Percentiles rank a stretch among this genome's conserved stretches.
Evolutionary conservation across 805 yeast genomes (phyloP).

Genomic region (Lipomyces starkeyi): DNA sequence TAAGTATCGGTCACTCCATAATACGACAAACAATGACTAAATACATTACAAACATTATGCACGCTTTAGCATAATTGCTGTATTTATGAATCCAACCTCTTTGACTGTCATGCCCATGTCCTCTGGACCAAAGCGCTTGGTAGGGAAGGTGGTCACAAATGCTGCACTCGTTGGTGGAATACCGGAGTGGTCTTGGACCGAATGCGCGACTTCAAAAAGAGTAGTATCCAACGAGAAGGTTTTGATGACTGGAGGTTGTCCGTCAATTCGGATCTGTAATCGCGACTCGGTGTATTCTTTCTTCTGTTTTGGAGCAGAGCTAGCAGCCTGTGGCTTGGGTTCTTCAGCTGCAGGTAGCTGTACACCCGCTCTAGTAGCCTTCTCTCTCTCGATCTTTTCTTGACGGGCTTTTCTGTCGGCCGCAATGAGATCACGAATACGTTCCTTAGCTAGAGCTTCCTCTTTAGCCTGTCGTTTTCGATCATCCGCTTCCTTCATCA

Average conservation of each 20-base stretch:
- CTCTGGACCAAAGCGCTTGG: slow-evolving; percentile 35
- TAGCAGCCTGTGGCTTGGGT: slow-evolving; percentile 27
- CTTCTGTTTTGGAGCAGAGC: slow-evolving; percentile 33
- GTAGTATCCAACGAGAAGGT: slow-evolving; percentile 42
- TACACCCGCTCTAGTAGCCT: slow-evolving; percentile 27
- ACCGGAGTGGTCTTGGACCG: slow-evolving; percentile 39
- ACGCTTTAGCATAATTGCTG: slow-evolving; percentile 41
- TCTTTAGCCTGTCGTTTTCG: slow-evolving; percentile 43
- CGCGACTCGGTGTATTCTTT: slow-evolving; percentile 39
- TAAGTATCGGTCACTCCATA: neutral
- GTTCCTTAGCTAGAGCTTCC: slow-evolving; percentile 44
- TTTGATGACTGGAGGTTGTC: slow-evolving; percentile 41
- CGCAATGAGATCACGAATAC: slow-evolving; percentile 46
- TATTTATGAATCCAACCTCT: slow-evolving; percentile 45
- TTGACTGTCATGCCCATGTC: slow-evolving; percentile 42
- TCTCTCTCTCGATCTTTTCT: slow-evolving; percentile 31
- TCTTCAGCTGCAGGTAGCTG: slow-evolving; percentile 19
- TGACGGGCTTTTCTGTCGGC: slow-evolving; percentile 46
- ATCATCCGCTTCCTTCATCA: slow-evolving; percentile 44
- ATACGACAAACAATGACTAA: neutral
- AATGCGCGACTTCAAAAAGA: slow-evolving; percentile 42
- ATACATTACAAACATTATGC: slow-evolving; percentile 10
- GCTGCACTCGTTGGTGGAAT: slow-evolving; percentile 36
- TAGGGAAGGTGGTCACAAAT: slow-evolving; percentile 46
- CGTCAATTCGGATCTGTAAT: slow-evolving; percentile 39